Evolutionary conservation across 23 red algal species (phyloP).

Genomic region (Gracilaria gracilis): DNA sequence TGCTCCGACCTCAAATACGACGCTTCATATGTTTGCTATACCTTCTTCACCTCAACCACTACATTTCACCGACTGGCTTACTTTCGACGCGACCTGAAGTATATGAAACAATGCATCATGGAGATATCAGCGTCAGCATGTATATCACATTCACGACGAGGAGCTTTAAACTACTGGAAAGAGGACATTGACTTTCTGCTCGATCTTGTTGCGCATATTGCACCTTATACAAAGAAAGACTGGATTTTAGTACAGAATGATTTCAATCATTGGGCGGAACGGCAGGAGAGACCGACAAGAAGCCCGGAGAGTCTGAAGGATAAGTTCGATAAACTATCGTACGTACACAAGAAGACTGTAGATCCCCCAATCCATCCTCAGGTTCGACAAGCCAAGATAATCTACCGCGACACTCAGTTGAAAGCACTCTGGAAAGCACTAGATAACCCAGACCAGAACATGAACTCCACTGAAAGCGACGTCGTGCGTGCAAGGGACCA

Average conservation of each 20-base stretch:
- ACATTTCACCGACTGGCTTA: not conserved
- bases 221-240: not conserved
- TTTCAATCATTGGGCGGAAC: constrained; percentile 22
- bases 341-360: not conserved
- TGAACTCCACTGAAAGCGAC: not conserved
- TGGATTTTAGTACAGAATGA: not conserved
- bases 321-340: constrained; percentile 29
- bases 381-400: not conserved
- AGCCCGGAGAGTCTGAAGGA: constrained; percentile 2
- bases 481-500: not conserved
- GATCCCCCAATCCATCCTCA: not conserved
- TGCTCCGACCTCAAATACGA: not conserved
- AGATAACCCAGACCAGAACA: not conserved
- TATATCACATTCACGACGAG: not conserved
- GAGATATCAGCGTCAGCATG: not conserved
- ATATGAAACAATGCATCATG: no score
- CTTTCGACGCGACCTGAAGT: no score
- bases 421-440: not conserved
- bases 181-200: constrained; percentile 17
- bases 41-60: not conserved
- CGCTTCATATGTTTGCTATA: not conserved
- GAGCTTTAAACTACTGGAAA: constrained; percentile 13
- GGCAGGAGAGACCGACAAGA: not conserved
- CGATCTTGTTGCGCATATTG: not conserved
- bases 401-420: not conserved